These are phyloP conservation scores for Babjeviella inositovora DNA, from an alignment of 805 yeast genomes.

Conservation along the genomic window DNA sequence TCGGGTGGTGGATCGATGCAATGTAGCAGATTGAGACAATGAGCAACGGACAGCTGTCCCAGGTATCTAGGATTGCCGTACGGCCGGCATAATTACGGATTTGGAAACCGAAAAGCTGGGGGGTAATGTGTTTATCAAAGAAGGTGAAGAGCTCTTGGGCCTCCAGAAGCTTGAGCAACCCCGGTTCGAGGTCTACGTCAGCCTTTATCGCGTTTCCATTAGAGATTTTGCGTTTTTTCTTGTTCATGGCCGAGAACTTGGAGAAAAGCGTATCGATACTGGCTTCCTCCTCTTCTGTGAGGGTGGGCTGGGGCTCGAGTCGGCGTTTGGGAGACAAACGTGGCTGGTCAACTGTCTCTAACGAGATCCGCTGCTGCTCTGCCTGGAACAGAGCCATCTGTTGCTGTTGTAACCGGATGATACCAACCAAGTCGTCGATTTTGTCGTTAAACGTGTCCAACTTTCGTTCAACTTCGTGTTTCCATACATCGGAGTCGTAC, in stretches of 20 bases:
- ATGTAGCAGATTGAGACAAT: conserved; percentile 46
- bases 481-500: conserved; percentile 15
- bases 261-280: conserved; percentile 1
- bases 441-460: conserved; percentile 18
- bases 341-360: background rate
- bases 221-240: conserved; percentile 1
- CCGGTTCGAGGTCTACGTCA: conserved; percentile 19
- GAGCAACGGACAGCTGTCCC: conserved; percentile 40
- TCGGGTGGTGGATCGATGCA: conserved; percentile 44
- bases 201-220: background rate
- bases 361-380: conserved; percentile 2
- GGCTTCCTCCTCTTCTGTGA: background rate
- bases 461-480: conserved; percentile 14
- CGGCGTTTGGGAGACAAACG: conserved; percentile 1
- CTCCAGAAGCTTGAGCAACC: conserved; percentile 13
- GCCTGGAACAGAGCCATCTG: conserved; percentile 1
- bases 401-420: conserved; percentile 4
- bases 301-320: background rate
- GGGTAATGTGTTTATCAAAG: conserved; percentile 39
- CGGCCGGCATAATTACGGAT: conserved; percentile 29
- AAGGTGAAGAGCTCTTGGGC: conserved; percentile 31
- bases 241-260: conserved; percentile 1
- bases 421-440: conserved; percentile 17
- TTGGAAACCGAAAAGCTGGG: conserved; percentile 53
- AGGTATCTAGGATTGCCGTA: conserved; percentile 29